These are phyloP conservation scores for Tilletia horrida DNA, from an alignment of 1,284 basidiomycete species.

Conservation along the genomic window DNA sequence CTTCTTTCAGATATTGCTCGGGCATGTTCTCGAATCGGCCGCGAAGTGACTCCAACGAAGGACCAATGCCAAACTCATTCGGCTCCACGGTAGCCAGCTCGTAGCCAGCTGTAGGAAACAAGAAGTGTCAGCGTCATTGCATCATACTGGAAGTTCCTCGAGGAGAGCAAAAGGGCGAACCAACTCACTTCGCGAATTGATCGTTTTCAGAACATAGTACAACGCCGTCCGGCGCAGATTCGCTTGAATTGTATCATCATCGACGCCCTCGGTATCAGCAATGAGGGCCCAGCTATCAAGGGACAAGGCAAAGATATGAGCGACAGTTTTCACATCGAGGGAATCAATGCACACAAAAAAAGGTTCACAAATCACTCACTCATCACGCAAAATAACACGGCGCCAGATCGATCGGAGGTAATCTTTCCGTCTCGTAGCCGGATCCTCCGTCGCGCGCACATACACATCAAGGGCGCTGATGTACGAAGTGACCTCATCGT, in stretches of 20 bases:
- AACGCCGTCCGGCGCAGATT: slow-evolving; percentile 1
- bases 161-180: no score
- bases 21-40: slow-evolving; percentile 11
- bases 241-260: slow-evolving; percentile 8
- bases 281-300: background rate
- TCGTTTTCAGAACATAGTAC: slow-evolving; percentile 9
- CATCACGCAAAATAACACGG: slow-evolving; percentile 78
- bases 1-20: slow-evolving; percentile 9
- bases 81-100: slow-evolving; percentile 4
- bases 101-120: background rate
- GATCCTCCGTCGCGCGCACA: slow-evolving; percentile 55
- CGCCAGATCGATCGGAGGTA: slow-evolving; percentile 70
- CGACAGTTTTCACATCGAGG: no score
- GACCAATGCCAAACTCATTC: background rate
- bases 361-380: slow-evolving; percentile 51
- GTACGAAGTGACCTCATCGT: slow-evolving; percentile 56
- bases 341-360: background rate
- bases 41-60: slow-evolving; percentile 4
- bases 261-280: slow-evolving; percentile 11
- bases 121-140: background rate
- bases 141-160: background rate
- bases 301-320: background rate
- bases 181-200: background rate
- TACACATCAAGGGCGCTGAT: slow-evolving; percentile 58
- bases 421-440: background rate